Conservation (phyloP, 2,329 filamentous ascomycete species). For the Cladosporium velox region DNA sequence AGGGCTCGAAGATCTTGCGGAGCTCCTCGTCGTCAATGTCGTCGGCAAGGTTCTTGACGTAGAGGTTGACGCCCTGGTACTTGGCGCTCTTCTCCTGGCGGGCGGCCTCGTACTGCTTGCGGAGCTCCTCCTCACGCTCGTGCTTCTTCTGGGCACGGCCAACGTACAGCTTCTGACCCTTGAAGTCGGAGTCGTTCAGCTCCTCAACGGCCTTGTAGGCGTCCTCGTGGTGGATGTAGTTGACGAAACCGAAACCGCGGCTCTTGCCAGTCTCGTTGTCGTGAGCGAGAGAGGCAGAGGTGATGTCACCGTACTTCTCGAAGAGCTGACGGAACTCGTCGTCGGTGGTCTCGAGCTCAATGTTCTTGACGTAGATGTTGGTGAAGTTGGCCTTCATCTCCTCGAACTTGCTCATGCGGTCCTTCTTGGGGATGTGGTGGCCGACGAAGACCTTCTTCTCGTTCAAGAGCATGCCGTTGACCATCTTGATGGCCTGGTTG, state of each 20-base stretch:
- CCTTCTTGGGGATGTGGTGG: slow-evolving; percentile 99
- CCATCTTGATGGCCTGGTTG: slow-evolving; percentile 96
- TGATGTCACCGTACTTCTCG: slow-evolving; percentile 89
- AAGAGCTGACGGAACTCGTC: slow-evolving; percentile 95
- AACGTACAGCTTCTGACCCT: slow-evolving; percentile 93
- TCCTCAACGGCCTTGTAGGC: slow-evolving; percentile 85
- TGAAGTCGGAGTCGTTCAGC: slow-evolving; percentile 89
- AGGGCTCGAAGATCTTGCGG: slow-evolving; percentile 86
- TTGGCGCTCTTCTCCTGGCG: slow-evolving; percentile 98
- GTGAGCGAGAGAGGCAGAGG: slow-evolving; percentile 89
- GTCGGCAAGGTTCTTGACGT: slow-evolving; percentile 98
- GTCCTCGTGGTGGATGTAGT: slow-evolving; percentile 88
- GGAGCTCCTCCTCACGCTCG: slow-evolving; percentile 98
- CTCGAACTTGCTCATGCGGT: slow-evolving; percentile 99
- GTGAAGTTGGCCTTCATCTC: slow-evolving; percentile 99
- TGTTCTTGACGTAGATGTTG: slow-evolving; percentile 99
- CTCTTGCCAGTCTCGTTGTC: slow-evolving; percentile 91
- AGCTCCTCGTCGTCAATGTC: slow-evolving; percentile 98
- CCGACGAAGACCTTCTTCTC: slow-evolving; percentile 99
- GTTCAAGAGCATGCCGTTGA: slow-evolving; percentile 99
- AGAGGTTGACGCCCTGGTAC: slow-evolving; percentile 98
- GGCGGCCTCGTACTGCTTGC: slow-evolving; percentile 97
- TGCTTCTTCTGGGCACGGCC: slow-evolving; percentile 99
- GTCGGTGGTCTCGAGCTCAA: slow-evolving; percentile 78
- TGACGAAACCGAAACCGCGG: slow-evolving; percentile 92